phyloP scores from a whole-genome alignment of 805 yeast genomes.

The Suhomyces xylopsoci region DNA sequence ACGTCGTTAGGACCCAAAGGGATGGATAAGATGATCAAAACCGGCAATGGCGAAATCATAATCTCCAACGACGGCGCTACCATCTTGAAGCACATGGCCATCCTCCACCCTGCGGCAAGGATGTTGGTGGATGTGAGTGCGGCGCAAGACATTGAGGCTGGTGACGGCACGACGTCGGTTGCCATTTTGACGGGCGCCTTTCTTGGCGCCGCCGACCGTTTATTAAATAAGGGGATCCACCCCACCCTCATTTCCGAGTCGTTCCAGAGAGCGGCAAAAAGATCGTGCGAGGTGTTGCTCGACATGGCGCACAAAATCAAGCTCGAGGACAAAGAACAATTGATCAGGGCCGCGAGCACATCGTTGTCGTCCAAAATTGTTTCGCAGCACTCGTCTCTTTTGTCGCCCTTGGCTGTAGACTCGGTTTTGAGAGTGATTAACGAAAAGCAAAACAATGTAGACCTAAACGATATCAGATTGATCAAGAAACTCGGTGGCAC shows the following conservation, averaged over 20 bases:
- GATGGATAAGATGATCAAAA: slow-evolving; percentile 98
- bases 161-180: slow-evolving; percentile 98
- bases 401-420: slow-evolving; percentile 94
- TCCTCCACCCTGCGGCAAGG: slow-evolving; percentile 96
- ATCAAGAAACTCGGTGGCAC: slow-evolving; percentile 97
- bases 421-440: slow-evolving; percentile 78
- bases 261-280: slow-evolving; percentile 81
- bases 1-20: slow-evolving; percentile 98
- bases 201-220: slow-evolving; percentile 90
- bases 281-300: slow-evolving; percentile 76
- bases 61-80: slow-evolving; percentile 99
- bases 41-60: slow-evolving; percentile 86
- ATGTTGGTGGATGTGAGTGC: slow-evolving; percentile 95
- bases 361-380: slow-evolving; percentile 94
- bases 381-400: slow-evolving; percentile 78
- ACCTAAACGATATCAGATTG: slow-evolving; percentile 81
- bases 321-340: slow-evolving; percentile 75
- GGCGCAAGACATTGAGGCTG: slow-evolving; percentile 99
- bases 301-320: slow-evolving; percentile 83
- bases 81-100: slow-evolving; percentile 95
- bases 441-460: slow-evolving; percentile 63
- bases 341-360: slow-evolving; percentile 90
- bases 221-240: slow-evolving; percentile 87
- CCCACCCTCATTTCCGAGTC: slow-evolving; percentile 94
- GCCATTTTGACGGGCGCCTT: slow-evolving; percentile 94